Evolutionary conservation across 345 rosid genomes (phyloP), one percentile per base, ranked within the genome.

Genomic region (Dipteronia dyeriana): DNA sequence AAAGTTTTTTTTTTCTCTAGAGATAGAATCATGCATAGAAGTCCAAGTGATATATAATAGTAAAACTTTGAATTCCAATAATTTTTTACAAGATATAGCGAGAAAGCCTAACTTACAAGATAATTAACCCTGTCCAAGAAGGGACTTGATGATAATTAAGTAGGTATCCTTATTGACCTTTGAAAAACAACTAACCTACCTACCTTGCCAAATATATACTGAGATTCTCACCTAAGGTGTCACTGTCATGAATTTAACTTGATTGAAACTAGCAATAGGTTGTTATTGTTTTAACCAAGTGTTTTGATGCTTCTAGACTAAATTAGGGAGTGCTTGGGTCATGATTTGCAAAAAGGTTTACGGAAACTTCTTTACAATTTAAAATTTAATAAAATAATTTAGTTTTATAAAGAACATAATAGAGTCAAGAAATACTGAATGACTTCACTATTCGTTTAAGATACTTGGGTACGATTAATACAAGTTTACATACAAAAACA

Each of bases 141-240:
- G 75, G 73, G 77, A 65, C 60, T 68, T 41, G 31, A 73, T 68
- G 56, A 56, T 69, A 14, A 63, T 68, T 71, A 53, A 53, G 83
- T 86, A 79, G 89, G 87, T 82, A 73, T 53, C 43, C 45, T 26
- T 26, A 73, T 84, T 84, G 84, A 81, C 85, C 86, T 66, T 74
- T 57, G 20, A 38, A 57, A 69, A 76, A 78, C 86, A 86, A 84
- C 85, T 75, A 80, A 84, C 81, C 81, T 68, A 84, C 89, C 89
- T 78, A 86, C 89, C 88, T 85, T 82, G 84, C 86, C 83, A 80
- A 84, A 82, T 81, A 57, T 67, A 20, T 49, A 57, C 77, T 49
- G 34, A 59, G 43, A 77, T 80, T 83, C 86, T 67, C 67, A 80
- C 86, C 81, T 80, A 81, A 66, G 77, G 5, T 63, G 31, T 73